Base-by-base conservation (phyloP, 352 stramenopile species). In the Phytophthora constricta region DNA sequence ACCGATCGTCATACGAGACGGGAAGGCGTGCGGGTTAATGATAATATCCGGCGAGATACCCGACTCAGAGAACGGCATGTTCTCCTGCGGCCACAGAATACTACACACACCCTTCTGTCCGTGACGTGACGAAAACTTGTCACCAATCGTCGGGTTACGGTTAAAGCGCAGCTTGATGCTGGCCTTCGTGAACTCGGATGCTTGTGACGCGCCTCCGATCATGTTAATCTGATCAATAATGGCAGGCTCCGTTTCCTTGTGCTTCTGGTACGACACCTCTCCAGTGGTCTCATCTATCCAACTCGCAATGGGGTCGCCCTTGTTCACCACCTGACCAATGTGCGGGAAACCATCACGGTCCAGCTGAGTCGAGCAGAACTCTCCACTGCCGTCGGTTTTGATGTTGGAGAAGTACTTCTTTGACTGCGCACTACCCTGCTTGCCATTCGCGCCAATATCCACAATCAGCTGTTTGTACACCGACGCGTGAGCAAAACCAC, bases 71-170 rank as follows among this genome's bases (percentile, higher is more conserved):
- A 99, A 99, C 8, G 98, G 98, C 98, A 99, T 99, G 74, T 99
- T 97, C 10, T 90, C 87, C 74, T 99, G 97, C 4, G 98, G 98
- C 97, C 97, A 99, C 54, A 99, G 66, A 68, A 99, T 98, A 88
- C 95, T 99, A 68, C 99, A 89, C 19, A 99, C 97, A 79, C 98
- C 98, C 80, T 99, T 99, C 82, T 99, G 98, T 55, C 98, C 98
- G 82, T 99, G 98, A 61, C 98, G 95, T 65, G 92, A 98, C 31
- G 93, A 98, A 76, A 99, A 99, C 79, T 99, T 99, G 82, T 99
- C 98, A 63, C 98, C 98, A 62, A 99, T 99, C 27, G 99, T 95
- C 54, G 98, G 98, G 82, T 99, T 99, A 67, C 98, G 91, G 67
- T 96, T 97, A 80, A 99, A 99, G 33, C 98, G 93, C 25, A 99